These are phyloP conservation scores for Cryptococcus amylolentus DNA, from an alignment of 1,284 basidiomycete species.

Conservation along the genomic window DNA sequence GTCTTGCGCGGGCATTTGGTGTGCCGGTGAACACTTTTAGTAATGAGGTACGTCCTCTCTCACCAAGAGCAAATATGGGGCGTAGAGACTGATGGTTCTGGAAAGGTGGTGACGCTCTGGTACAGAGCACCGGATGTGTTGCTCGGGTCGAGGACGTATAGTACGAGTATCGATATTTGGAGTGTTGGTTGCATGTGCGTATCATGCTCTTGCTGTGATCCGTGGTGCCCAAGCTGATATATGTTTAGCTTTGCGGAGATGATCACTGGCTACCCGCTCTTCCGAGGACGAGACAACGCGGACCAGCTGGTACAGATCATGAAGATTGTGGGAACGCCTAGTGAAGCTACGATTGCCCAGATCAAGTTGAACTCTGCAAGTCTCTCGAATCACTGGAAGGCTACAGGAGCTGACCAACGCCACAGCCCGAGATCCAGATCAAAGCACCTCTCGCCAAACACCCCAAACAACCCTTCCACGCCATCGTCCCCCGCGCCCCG, in stretches of 20 bases:
- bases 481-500: conserved; percentile 87
- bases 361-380: conserved; percentile 87
- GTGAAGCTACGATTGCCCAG: conserved; percentile 81
- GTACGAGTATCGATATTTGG: conserved; percentile 98
- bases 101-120: conserved; percentile 94
- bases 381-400: conserved; percentile 12
- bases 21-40: conserved; percentile 97
- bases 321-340: conserved; percentile 93
- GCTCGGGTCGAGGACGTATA: conserved; percentile 91
- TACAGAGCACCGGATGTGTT: conserved; percentile 97
- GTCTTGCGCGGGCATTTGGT: conserved; percentile 92
- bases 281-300: conserved; percentile 95
- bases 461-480: conserved; percentile 82
- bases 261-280: conserved; percentile 94
- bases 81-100: conserved; percentile 1
- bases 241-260: conserved; percentile 51
- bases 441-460: conserved; percentile 63
- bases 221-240: neutral
- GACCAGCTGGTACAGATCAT: conserved; percentile 98
- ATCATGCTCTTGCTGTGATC: conserved; percentile 1
- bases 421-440: conserved; percentile 81
- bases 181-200: conserved; percentile 68
- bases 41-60: conserved; percentile 70
- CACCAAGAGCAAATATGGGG: neutral
- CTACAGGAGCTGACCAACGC: conserved; percentile 5